Evolutionary conservation across 345 rosid species (phyloP).

Genomic region (Melaleuca alternifolia): DNA sequence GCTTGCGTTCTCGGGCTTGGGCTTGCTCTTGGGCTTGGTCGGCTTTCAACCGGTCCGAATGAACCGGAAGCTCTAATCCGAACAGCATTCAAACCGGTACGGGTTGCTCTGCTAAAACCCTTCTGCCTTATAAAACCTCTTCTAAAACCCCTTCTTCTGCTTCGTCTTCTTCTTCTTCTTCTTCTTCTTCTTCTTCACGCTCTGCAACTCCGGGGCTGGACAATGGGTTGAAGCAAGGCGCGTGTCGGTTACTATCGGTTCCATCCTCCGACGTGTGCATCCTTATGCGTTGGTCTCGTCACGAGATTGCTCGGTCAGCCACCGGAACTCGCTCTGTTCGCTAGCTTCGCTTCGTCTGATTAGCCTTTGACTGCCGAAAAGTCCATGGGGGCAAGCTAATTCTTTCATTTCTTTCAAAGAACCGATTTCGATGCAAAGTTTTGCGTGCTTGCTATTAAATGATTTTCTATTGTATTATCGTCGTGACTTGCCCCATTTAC

Average conservation of each 20-base stretch:
- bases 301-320: neutral
- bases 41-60: neutral
- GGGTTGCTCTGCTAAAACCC: neutral
- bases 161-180: neutral
- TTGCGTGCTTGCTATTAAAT: neutral
- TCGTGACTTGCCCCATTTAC: neutral
- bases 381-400: neutral
- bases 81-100: neutral
- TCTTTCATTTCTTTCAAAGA: neutral
- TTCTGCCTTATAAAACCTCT: neutral
- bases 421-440: neutral
- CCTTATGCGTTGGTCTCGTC: neutral
- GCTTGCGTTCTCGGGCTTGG: neutral
- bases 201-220: neutral
- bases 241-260: neutral
- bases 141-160: neutral
- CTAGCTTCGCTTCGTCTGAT: neutral
- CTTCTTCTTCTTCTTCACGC: neutral
- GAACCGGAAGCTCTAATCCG: neutral
- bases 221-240: neutral
- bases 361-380: neutral
- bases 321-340: neutral
- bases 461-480: neutral
- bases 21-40: neutral
- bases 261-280: neutral